phyloP scores from a whole-genome alignment of 345 rosid species.

The Diplotaxis tenuifolia region DNA sequence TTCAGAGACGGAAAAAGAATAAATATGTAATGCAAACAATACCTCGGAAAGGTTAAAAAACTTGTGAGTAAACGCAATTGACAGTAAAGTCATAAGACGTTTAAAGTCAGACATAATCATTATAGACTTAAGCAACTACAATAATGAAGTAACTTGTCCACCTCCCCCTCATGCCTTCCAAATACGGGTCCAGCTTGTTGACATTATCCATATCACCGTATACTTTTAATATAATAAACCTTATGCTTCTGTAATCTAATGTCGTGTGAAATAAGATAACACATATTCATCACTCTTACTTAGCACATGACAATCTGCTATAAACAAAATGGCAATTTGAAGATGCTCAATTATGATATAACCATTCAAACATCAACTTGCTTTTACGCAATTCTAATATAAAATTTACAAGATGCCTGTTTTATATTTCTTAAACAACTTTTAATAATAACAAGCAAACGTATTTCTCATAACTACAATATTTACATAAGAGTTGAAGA shows the following conservation, averaged over 20 bases:
- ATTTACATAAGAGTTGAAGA: conserved; percentile 26
- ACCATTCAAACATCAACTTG: conserved; percentile 4
- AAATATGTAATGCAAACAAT: neutral
- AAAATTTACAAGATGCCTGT: neutral
- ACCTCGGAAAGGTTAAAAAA: neutral
- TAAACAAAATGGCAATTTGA: neutral
- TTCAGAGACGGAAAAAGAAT: too few species aligned
- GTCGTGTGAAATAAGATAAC: neutral
- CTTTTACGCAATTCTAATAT: neutral
- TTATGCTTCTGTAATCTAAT: neutral
- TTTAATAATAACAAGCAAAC: conserved; percentile 23
- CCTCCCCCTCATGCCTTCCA: neutral
- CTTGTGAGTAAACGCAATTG: neutral
- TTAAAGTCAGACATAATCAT: neutral
- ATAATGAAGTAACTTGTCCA: neutral
- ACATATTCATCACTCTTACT: neutral
- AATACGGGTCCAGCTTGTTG: neutral
- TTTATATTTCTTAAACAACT: neutral
- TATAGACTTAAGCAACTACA: neutral
- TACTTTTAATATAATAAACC: neutral
- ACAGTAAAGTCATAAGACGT: neutral
- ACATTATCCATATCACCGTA: neutral
- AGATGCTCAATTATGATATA: neutral
- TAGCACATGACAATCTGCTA: neutral
- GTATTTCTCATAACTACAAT: conserved; percentile 26